Evolutionary conservation across 192 early-diverging fungal species (phyloP).

Genomic region (Coemansia sp.): DNA sequence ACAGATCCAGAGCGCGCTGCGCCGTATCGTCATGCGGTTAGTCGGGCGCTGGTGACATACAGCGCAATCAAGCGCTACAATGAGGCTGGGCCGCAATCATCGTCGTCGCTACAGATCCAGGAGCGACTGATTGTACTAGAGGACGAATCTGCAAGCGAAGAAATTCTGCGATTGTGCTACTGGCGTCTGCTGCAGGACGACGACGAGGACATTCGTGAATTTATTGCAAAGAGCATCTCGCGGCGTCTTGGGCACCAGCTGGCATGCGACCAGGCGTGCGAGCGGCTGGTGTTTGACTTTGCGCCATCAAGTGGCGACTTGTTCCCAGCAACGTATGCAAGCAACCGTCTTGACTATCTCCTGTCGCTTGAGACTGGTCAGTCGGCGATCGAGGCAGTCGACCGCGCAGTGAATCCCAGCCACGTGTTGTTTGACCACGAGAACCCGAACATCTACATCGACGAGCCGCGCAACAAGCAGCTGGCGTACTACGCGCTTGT

Average conservation of each 20-base stretch:
- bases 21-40: slow-evolving; percentile 38
- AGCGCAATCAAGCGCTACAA: slow-evolving; percentile 37
- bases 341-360: slow-evolving; percentile 31
- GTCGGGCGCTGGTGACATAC: slow-evolving; percentile 40
- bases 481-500: slow-evolving; percentile 50
- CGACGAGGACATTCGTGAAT: slow-evolving; percentile 72
- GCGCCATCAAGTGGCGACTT: slow-evolving; percentile 43
- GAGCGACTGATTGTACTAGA: neutral
- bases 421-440: slow-evolving; percentile 77
- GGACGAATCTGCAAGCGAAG: slow-evolving; percentile 35
- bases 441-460: slow-evolving; percentile 70
- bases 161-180: slow-evolving; percentile 54
- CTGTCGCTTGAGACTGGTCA: slow-evolving; percentile 3
- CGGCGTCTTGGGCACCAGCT: slow-evolving; percentile 35
- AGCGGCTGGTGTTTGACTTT: slow-evolving; percentile 57
- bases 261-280: slow-evolving; percentile 51
- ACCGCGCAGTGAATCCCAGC: slow-evolving; percentile 44
- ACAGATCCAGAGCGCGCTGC: slow-evolving; percentile 41
- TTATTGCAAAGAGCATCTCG: slow-evolving; percentile 59
- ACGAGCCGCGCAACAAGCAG: slow-evolving; percentile 65
- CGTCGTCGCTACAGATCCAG: neutral
- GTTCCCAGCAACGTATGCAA: slow-evolving; percentile 37
- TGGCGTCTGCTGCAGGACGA: slow-evolving; percentile 69
- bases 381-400: slow-evolving; percentile 10
- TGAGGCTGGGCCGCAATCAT: slow-evolving; percentile 8